phyloP scores from a whole-genome alignment of 192 early-diverging fungal species.

The Phlyctochytrium arcticum region DNA sequence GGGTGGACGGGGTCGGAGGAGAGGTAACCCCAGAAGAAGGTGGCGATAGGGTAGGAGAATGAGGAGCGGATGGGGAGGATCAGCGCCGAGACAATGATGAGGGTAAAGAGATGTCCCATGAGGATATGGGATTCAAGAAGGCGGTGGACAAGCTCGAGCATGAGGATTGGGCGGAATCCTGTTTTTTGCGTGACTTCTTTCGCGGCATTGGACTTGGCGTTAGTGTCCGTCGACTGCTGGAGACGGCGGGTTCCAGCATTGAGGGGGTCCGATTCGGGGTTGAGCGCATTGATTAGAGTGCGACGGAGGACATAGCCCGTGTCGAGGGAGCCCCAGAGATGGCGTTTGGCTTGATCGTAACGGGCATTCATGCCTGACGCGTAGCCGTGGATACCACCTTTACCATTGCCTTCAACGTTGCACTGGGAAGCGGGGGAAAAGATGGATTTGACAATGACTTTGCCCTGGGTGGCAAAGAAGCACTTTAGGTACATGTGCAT shows the following conservation, averaged over 20 bases:
- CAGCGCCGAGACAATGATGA: constrained; percentile 34
- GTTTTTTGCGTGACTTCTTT: constrained; percentile 28
- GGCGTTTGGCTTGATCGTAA: constrained; percentile 68
- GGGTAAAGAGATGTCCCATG: constrained; percentile 41
- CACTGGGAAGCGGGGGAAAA: constrained; percentile 64
- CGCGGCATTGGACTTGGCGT: constrained; percentile 23
- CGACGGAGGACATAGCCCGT: constrained; percentile 54
- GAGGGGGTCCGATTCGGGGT: constrained; percentile 23
- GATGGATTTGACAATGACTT: constrained; percentile 63
- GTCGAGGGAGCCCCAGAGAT: constrained; percentile 72
- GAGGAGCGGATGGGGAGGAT: constrained; percentile 27
- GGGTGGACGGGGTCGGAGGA: constrained; percentile 28
- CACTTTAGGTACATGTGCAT: constrained; percentile 81
- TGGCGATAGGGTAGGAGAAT: constrained; percentile 17
- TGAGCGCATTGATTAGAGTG: constrained; percentile 21
- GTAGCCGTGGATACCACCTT: constrained; percentile 48
- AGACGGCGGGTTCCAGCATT: too few species aligned
- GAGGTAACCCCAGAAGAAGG: constrained; percentile 24
- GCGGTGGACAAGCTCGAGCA: constrained; percentile 33
- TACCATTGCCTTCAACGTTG: constrained; percentile 57
- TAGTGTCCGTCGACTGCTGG: too few species aligned
- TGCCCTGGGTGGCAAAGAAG: constrained; percentile 67
- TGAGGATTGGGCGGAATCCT: not conserved
- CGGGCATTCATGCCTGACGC: constrained; percentile 51
- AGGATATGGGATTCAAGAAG: constrained; percentile 47